A percentile compares a stretch with the other conserved stretches of the same genome.
phyloP scores from a whole-genome alignment of 805 yeast genomes.

The Wickerhamomyces sydowiorum region DNA sequence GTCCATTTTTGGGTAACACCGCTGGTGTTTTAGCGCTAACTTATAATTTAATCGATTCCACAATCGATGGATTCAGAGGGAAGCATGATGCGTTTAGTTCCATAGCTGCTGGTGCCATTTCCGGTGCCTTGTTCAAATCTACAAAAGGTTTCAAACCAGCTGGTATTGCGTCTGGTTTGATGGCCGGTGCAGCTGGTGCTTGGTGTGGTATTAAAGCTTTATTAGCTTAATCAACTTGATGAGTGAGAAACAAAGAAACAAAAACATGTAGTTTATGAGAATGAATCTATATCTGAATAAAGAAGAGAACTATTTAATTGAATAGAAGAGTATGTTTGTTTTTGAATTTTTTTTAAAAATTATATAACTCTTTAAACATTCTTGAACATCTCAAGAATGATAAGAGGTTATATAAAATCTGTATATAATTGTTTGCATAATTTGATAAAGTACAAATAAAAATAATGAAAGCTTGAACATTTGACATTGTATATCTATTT shows the following conservation, averaged over 20 bases:
- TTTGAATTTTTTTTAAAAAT: no score
- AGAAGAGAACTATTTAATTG: no score
- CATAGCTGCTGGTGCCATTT: conserved; percentile 79
- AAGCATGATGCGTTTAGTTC: conserved; percentile 85
- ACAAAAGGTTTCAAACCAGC: conserved; percentile 82
- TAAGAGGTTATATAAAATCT: no score
- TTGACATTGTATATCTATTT: not conserved
- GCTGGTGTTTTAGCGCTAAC: conserved; percentile 91
- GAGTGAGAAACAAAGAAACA: no score
- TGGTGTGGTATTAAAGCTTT: conserved; percentile 80
- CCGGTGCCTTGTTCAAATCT: conserved; percentile 89
- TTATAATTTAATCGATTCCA: conserved; percentile 79
- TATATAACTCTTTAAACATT: no score
- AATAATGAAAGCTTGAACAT: not conserved
- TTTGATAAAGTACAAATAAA: not conserved
- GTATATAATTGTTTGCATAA: not conserved
- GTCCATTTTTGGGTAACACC: conserved; percentile 92
- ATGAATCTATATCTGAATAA: not conserved
- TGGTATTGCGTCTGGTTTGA: conserved; percentile 78
- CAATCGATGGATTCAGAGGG: conserved; percentile 77
- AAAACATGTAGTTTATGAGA: no score
- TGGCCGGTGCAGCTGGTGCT: conserved; percentile 85
- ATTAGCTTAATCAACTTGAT: conserved; percentile 4
- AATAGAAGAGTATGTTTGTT: no score
- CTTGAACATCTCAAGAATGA: no score